A percentile compares a stretch with the other conserved stretches of the same genome.
Conservation (phyloP, 305 asterid species). For the Fraxinus xanthoxyloides region DNA sequence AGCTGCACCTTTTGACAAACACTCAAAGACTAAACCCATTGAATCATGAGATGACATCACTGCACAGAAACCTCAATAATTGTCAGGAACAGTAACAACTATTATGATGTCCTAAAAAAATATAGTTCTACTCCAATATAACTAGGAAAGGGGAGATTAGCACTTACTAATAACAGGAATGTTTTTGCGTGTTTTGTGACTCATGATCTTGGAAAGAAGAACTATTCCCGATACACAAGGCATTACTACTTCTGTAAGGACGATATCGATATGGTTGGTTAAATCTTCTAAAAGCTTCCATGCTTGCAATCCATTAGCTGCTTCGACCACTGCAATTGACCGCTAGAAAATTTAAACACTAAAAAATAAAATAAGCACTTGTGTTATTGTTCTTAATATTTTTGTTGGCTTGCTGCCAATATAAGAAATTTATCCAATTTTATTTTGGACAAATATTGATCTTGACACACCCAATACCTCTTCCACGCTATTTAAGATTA, state of each 20-base stretch:
- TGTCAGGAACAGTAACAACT: constrained; percentile 20
- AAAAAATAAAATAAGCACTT: neutral
- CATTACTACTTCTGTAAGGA: constrained; percentile 79
- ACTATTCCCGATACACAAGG: constrained; percentile 73
- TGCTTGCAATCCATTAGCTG: constrained; percentile 82
- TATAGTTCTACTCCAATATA: neutral
- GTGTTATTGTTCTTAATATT: neutral
- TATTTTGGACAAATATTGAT: neutral
- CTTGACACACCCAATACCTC: neutral
- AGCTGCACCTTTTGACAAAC: constrained; percentile 86
- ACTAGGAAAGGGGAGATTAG: constrained; percentile 10
- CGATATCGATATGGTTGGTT: constrained; percentile 67
- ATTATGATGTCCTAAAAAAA: neutral
- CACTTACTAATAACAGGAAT: constrained; percentile 87
- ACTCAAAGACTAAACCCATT: constrained; percentile 75
- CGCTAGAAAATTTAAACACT: neutral
- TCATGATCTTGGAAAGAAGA: constrained; percentile 79
- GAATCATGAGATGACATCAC: constrained; percentile 96
- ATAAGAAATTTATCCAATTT: neutral
- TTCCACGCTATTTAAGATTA: neutral
- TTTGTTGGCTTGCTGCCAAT: constrained; percentile 21
- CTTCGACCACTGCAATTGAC: constrained; percentile 56
- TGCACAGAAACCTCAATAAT: constrained; percentile 41
- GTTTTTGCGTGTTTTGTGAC: constrained; percentile 73
- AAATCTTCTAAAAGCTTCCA: constrained; percentile 81